A percentile compares a stretch with the other conserved stretches of the same genome.
phyloP scores from a whole-genome alignment of 2,329 filamentous ascomycete species.

The Clonostachys rosea region DNA sequence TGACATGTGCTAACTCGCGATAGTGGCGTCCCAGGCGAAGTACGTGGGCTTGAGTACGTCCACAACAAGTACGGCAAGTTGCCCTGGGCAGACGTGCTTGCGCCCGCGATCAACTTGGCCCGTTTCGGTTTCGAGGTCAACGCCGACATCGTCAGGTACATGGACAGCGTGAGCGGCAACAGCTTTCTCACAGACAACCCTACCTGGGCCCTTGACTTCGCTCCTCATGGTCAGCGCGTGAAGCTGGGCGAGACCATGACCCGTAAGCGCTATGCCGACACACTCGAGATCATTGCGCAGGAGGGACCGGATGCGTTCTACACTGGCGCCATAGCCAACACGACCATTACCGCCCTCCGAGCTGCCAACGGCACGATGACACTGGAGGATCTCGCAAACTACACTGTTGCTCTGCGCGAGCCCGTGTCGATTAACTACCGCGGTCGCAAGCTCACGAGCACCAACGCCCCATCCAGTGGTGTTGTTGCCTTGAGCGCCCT shows the following conservation, averaged over 20 bases:
- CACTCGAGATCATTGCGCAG: slow-evolving; percentile 64
- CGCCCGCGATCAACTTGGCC: slow-evolving; percentile 68
- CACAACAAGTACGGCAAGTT: slow-evolving; percentile 63
- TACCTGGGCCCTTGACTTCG: slow-evolving; percentile 80
- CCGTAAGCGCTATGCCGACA: slow-evolving; percentile 68
- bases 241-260: slow-evolving; percentile 70
- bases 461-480: slow-evolving; percentile 70
- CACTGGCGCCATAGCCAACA: slow-evolving; percentile 61
- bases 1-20: neutral
- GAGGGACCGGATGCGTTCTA: slow-evolving; percentile 68
- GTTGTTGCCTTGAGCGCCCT: slow-evolving; percentile 66
- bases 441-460: slow-evolving; percentile 63
- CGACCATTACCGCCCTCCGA: slow-evolving; percentile 62
- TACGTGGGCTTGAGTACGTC: slow-evolving; percentile 70
- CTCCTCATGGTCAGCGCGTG: slow-evolving; percentile 65
- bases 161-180: slow-evolving; percentile 43
- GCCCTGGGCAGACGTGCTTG: slow-evolving; percentile 62
- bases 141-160: slow-evolving; percentile 67
- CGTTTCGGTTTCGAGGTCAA: slow-evolving; percentile 68
- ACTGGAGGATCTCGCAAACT: slow-evolving; percentile 65
- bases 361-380: slow-evolving; percentile 72
- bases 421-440: slow-evolving; percentile 60
- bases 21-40: slow-evolving; percentile 63
- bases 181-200: slow-evolving; percentile 67
- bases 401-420: slow-evolving; percentile 60